These are phyloP conservation scores for Didymella pomorum DNA, from an alignment of 2,329 filamentous ascomycete species.

Conservation along the genomic window DNA sequence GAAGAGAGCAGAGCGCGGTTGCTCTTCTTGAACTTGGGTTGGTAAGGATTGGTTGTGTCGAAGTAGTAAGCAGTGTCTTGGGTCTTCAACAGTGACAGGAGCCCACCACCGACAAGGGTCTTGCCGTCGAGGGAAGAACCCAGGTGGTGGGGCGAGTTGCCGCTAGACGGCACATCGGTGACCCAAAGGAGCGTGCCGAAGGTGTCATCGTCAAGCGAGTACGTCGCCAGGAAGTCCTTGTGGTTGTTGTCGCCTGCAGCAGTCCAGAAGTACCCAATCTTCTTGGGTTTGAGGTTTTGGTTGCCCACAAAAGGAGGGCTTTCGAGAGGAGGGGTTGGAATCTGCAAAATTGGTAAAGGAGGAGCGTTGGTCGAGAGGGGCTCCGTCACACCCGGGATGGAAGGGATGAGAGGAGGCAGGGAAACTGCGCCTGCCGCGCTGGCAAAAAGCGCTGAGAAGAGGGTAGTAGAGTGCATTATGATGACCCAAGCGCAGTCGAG, in stretches of 20 bases:
- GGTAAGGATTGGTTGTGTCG: slow-evolving; percentile 66
- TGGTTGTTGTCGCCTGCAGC: neutral
- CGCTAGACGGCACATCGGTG: neutral
- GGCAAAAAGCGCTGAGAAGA: neutral
- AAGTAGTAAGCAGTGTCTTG: slow-evolving; percentile 70
- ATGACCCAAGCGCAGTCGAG: neutral
- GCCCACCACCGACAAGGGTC: slow-evolving; percentile 62
- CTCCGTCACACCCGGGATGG: neutral
- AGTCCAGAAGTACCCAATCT: neutral
- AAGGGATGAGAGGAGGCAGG: neutral
- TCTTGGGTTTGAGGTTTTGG: neutral
- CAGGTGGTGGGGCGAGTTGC: neutral
- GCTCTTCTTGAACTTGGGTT: slow-evolving; percentile 66
- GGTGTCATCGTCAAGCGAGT: neutral
- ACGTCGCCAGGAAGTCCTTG: neutral
- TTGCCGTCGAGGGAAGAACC: neutral
- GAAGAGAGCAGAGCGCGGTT: slow-evolving; percentile 64
- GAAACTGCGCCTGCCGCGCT: neutral
- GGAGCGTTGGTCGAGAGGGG: neutral
- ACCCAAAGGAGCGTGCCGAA: neutral
- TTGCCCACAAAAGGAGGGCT: neutral
- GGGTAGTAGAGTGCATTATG: neutral
- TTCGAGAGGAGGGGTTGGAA: neutral
- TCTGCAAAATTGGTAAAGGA: neutral
- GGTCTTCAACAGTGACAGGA: slow-evolving; percentile 66